Conservation (phyloP, 108 stramenopile species). For the Skeletonema tropicum region DNA sequence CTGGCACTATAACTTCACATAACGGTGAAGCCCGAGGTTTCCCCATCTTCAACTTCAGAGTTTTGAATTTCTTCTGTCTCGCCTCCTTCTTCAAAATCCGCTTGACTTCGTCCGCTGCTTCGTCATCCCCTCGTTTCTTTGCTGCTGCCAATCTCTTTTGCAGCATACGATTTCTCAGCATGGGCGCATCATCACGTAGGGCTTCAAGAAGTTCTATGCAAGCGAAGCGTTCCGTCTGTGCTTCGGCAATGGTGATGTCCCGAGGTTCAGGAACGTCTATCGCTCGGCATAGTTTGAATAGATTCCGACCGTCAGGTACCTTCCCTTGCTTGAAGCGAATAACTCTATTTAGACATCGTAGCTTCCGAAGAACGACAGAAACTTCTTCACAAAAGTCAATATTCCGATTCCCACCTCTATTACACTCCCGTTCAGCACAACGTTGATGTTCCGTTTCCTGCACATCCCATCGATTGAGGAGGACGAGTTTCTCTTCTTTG, state of each 20-base stretch:
- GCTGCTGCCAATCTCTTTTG: neutral
- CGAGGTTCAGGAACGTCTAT: neutral
- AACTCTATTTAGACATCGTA: slow-evolving; percentile 5
- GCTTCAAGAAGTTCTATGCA: neutral
- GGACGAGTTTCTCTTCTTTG: neutral
- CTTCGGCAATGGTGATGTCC: neutral
- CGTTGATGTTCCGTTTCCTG: neutral
- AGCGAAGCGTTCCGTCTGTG: neutral
- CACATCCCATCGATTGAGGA: neutral
- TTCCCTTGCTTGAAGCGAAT: slow-evolving; percentile 3
- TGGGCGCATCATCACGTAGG: neutral
- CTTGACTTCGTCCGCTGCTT: neutral
- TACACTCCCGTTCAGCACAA: neutral
- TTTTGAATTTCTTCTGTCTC: neutral
- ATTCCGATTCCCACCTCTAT: neutral
- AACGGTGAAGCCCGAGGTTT: neutral
- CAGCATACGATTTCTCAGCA: neutral
- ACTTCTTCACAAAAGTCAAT: neutral
- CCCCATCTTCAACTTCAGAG: neutral
- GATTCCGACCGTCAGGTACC: slow-evolving; percentile 6
- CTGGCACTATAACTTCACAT: neutral
- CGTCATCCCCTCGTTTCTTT: neutral
- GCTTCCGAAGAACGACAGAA: neutral
- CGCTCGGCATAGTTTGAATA: neutral
- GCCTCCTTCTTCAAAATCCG: neutral